Evolutionary conservation across 2,329 filamentous ascomycete genomes (phyloP), one percentile per base, ranked within the genome.

Genomic region (Furcasterigmium sp.): DNA sequence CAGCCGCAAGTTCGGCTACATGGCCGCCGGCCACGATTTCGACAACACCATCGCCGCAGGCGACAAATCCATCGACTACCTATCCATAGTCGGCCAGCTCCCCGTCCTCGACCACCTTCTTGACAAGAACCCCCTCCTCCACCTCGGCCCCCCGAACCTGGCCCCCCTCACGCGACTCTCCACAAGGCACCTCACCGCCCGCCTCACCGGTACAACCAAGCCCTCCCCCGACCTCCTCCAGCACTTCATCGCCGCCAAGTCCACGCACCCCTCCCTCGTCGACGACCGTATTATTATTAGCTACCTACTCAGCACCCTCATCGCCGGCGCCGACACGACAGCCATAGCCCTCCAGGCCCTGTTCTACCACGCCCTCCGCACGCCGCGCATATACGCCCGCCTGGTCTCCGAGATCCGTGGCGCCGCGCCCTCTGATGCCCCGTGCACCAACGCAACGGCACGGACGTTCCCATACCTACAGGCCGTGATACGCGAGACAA

Each of bases 311-410:
- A 41, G 34, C 29, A 41, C 34, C 14, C 18, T 67, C 3, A 51
- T 80, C 53, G 76, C 77, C 14, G 78, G 78, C 20, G 79, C 78
- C 17, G 78, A 82, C 58, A 79, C 77, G 0, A 80, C 78, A 0
- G 77, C 78, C 10, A 76, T 73, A 8, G 76, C 73, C 0, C 77
- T 78, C 73, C 73, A 77, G 49, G 76, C 72, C 43, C 75, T 77
- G 56, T 75, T 74, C 61, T 73, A 68, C 62, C 67, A 69, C 34
- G 61, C 72, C 1, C 62, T 78, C 9, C 65, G 70, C 29, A 65
- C 69, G 18, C 59, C 62, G 2, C 56, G 51, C 0, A 63, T 75
- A 10, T 70, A 75, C 50, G 41, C 51, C 3, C 47, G 49, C 5
- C 54, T 78, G 1, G 50, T 61, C 1, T 39, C 56, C 15, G 76